Base-by-base conservation (phyloP, 2,329 filamentous ascomycete species). In the Alternaria sp. region DNA sequence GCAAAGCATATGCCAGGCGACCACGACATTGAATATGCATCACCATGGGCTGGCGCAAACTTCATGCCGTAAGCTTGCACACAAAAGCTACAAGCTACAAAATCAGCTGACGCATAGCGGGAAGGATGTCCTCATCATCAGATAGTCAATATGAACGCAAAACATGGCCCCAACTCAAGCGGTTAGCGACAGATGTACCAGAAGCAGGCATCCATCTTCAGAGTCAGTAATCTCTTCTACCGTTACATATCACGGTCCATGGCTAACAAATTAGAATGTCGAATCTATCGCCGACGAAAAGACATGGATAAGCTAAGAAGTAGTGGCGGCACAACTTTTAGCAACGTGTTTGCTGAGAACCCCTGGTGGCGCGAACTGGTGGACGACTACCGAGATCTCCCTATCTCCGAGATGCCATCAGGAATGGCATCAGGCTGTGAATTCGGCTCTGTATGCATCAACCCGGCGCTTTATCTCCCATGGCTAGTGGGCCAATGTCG, bases 1-100 rank as follows among this genome's bases (percentile, higher is more conserved):
- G 89, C 92, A 7, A 96, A 95, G 76, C 91, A 96, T 76, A 95
- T 97, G 92, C 93, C 93, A 0, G 93, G 93, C 30, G 93, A 97
- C 81, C 95, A 94, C 78, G 91, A 96, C 68, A 90, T 93, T 64
- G 92, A 96, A 83, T 97, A 97, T 76, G 90, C 92, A 3, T 95
- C 92, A n/a, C 92, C 92, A 0, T 95, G 92, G 90, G 92, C 92
- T 14, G 92, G 92, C 8, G 92, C 92, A 59, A 94, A 95, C 38
- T 60, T 49, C 20, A 49, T 49, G 46, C 72, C 64, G 64, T 67
- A 34, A 50, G 64, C 48, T 11, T 32, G 5, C 18, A n/a, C 20
- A 5, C 8, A 18, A 9, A 27, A 25, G n/a, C 16, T 34, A 12
- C 27, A 9, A 16, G 11, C n/a, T 11, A 10, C 38, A 27, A 16